These are phyloP conservation scores for Cryptosporidium meleagridis DNA, from an alignment of 169 alveolate species.

Conservation along the genomic window DNA sequence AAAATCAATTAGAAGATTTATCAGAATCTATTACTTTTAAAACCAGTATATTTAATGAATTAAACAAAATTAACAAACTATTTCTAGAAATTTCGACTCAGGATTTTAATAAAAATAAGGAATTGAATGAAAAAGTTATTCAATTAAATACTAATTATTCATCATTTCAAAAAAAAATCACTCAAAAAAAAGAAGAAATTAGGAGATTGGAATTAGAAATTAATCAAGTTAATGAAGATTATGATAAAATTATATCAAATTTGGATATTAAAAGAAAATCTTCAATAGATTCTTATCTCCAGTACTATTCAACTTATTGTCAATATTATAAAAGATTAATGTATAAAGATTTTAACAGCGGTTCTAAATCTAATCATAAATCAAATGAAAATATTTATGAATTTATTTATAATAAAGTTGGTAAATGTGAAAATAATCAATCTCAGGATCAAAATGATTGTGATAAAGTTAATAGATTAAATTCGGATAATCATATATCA, in stretches of 20 bases:
- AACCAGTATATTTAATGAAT: slow-evolving; percentile 14
- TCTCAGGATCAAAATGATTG: background rate
- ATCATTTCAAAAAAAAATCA: background rate
- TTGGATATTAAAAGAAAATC: slow-evolving; percentile 1
- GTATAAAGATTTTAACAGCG: background rate
- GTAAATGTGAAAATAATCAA: background rate
- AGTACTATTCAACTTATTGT: slow-evolving; percentile 54
- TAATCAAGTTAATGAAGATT: slow-evolving; percentile 1
- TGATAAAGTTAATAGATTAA: too few species aligned
- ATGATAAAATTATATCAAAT: background rate
- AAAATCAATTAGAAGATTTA: background rate
- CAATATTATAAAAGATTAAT: slow-evolving; percentile 11
- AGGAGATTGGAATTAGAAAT: background rate
- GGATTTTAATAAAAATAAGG: background rate
- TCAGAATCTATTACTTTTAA: background rate
- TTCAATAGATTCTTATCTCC: slow-evolving; percentile 23
- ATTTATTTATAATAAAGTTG: background rate
- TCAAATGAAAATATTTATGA: slow-evolving; percentile 1
- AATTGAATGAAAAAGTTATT: background rate
- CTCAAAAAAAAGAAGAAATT: slow-evolving; percentile 18
- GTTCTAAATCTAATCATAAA: background rate
- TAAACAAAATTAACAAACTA: background rate
- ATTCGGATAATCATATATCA: background rate
- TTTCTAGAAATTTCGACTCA: slow-evolving; percentile 14
- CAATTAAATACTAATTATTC: background rate